Conservation (phyloP, 1,139 yeast species). For the Meyerozyma guilliermondii region DNA sequence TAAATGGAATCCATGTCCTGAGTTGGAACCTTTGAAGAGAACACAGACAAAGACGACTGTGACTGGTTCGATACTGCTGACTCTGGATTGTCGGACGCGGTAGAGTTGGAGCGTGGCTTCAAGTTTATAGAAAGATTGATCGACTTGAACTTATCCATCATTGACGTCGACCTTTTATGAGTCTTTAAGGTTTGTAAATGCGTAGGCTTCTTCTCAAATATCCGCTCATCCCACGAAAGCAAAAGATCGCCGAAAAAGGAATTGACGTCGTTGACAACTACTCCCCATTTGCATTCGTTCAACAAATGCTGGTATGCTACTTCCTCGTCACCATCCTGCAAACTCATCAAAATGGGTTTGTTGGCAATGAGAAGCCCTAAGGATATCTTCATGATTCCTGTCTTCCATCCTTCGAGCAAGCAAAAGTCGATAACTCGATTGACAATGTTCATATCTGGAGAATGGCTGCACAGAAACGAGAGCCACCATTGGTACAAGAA, state of each 20-base stretch:
- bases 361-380: conserved; percentile 51
- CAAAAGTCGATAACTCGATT: conserved; percentile 51
- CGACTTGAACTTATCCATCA: conserved; percentile 9
- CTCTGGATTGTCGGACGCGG: not conserved
- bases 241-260: conserved; percentile 37
- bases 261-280: conserved; percentile 44
- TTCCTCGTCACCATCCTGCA: conserved; percentile 51
- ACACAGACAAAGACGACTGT: conserved; percentile 6
- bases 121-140: conserved; percentile 6
- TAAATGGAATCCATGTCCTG: conserved; percentile 1
- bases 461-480: conserved; percentile 58
- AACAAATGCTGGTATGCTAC: conserved; percentile 57
- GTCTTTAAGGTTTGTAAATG: conserved; percentile 3
- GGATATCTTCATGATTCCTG: conserved; percentile 57
- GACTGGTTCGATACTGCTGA: conserved; percentile 7
- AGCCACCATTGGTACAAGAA: conserved; percentile 64
- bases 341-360: conserved; percentile 44
- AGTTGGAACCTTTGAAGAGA: conserved; percentile 5
- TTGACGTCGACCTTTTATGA: conserved; percentile 7
- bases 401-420: conserved; percentile 62
- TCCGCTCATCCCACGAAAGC: conserved; percentile 31
- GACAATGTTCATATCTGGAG: conserved; percentile 49
- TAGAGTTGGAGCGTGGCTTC: conserved; percentile 4
- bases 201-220: conserved; percentile 14
- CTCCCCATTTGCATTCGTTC: conserved; percentile 52